Base-by-base conservation (phyloP, 805 yeast genomes). In the Yarrowia divulgata region DNA sequence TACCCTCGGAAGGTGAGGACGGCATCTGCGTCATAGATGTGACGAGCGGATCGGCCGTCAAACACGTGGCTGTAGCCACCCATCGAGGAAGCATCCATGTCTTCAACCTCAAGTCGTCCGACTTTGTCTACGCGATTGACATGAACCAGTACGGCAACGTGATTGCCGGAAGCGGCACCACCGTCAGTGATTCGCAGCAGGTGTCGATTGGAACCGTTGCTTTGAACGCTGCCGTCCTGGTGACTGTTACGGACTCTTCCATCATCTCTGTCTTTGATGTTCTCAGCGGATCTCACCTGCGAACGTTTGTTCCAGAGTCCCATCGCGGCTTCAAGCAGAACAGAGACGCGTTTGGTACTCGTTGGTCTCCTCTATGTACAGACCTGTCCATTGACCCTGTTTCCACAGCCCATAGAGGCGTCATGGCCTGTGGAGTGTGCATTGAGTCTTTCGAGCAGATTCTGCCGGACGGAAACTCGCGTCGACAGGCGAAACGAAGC, bases 131-230 rank as follows among this genome's bases (percentile, higher is more conserved):
- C 45, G 39, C 68, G 12, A 48, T 63, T 8, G 57, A 63, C 39
- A 63, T 63, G 68, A 63, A 49, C 37, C 68, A 63, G 57, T 63
- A 63, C n/a, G 68, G 68, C 10, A 63, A 63, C 19, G 68, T 63
- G 19, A 63, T 63, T 40, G 55, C 68, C 2, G 68, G 68, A 2
- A 63, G 68, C 18, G 68, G 68, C 16, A 63, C 57, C 3, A 63
- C 68, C 1, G 57, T 63, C 7, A 48, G 57, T n/a, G 57, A 49
- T 19, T 35, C 68, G 5, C 68, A 63, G 39, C 57, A 48, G 29
- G 68, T 63, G 10, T 39, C 48, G 16, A 63, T 63, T 12, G 68
- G 68, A 16, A 48, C 68, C 10, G 68, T 63, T 7, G 19, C 68
- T 2, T 8, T 63, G n/a, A 63, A 63, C 13, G 18, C 68, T n/a